Percentiles rank a stretch among this genome's conserved stretches.
Evolutionary conservation across 1,139 yeast genomes (phyloP).

Genomic region (Geotrichum fermentans): DNA sequence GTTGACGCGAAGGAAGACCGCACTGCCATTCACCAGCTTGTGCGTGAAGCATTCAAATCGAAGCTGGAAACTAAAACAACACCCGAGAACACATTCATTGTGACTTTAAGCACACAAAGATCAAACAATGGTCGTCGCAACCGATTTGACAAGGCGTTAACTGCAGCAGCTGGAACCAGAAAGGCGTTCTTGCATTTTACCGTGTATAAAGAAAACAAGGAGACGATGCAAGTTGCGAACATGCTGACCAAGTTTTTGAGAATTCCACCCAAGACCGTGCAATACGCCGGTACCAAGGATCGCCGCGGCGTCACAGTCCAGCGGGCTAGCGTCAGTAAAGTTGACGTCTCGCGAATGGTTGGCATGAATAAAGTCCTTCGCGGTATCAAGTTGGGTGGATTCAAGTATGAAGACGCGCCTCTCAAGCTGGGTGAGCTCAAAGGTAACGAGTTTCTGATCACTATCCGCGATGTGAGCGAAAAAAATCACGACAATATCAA

Average conservation of each 20-base stretch:
- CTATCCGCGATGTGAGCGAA: conserved; percentile 63
- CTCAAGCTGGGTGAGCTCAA: conserved; percentile 73
- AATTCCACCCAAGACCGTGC: conserved; percentile 61
- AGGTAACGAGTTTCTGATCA: conserved; percentile 85
- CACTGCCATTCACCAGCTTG: conserved; percentile 68
- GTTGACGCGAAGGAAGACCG: conserved; percentile 68
- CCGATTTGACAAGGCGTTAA: conserved; percentile 13
- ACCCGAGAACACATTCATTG: conserved; percentile 46
- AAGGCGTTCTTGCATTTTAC: conserved; percentile 71
- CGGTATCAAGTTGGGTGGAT: conserved; percentile 74
- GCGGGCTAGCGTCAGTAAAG: conserved; percentile 62
- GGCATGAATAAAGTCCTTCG: conserved; percentile 69
- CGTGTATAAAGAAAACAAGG: conserved; percentile 89
- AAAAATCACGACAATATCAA: conserved; percentile 44
- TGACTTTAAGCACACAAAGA: conserved; percentile 35
- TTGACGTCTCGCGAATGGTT: conserved; percentile 73
- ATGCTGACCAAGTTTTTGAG: conserved; percentile 67
- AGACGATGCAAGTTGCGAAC: conserved; percentile 91
- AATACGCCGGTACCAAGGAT: conserved; percentile 94
- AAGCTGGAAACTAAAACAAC: conserved; percentile 77
- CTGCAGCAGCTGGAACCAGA: conserved; percentile 21
- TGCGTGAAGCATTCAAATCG: conserved; percentile 69
- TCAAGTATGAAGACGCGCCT: conserved; percentile 57
- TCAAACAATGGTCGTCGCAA: conserved; percentile 27
- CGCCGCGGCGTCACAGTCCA: conserved; percentile 95